Conservation (phyloP, 2,329 filamentous ascomycete species). For the Calonectria hawksworthii region DNA sequence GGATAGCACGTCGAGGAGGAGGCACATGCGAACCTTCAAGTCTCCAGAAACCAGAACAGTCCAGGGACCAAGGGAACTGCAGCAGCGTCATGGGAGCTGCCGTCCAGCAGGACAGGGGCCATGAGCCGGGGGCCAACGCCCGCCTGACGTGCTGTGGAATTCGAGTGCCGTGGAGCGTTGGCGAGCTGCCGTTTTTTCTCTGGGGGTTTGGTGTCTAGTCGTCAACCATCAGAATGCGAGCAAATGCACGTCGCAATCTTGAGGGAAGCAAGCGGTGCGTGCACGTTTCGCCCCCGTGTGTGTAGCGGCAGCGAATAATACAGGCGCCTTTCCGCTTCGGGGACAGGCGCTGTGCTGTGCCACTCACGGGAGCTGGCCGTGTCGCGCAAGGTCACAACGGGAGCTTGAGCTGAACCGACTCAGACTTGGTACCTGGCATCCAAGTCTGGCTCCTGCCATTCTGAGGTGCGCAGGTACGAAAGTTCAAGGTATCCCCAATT, state of each 20-base stretch:
- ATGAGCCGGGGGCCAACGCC: constrained; percentile 33
- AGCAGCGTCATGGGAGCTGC: constrained; percentile 29
- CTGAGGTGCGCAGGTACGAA: neutral
- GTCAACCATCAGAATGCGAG: constrained; percentile 8
- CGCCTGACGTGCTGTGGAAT: constrained; percentile 40
- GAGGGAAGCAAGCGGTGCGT: constrained; percentile 37
- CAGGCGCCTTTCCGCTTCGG: constrained; percentile 46
- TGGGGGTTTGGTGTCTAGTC: constrained; percentile 25
- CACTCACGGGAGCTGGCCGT: constrained; percentile 8
- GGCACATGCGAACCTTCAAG: neutral
- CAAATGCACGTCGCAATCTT: constrained; percentile 29
- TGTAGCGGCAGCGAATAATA: constrained; percentile 30
- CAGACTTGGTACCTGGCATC: neutral
- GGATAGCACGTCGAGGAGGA: neutral
- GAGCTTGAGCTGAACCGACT: constrained; percentile 9
- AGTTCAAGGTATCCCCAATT: neutral
- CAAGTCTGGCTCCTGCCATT: constrained; percentile 3
- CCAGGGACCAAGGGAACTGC: constrained; percentile 6
- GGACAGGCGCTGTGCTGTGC: constrained; percentile 27
- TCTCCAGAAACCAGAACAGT: neutral
- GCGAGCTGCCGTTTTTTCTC: constrained; percentile 1
- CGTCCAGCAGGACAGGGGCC: constrained; percentile 17
- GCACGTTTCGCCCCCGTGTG: constrained; percentile 36
- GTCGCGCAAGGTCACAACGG: constrained; percentile 14
- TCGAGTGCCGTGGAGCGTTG: constrained; percentile 39